A percentile compares a stretch with the other conserved stretches of the same genome.
phyloP scores from a whole-genome alignment of 2,329 filamentous ascomycete genomes.

The Tothia fuscella region DNA sequence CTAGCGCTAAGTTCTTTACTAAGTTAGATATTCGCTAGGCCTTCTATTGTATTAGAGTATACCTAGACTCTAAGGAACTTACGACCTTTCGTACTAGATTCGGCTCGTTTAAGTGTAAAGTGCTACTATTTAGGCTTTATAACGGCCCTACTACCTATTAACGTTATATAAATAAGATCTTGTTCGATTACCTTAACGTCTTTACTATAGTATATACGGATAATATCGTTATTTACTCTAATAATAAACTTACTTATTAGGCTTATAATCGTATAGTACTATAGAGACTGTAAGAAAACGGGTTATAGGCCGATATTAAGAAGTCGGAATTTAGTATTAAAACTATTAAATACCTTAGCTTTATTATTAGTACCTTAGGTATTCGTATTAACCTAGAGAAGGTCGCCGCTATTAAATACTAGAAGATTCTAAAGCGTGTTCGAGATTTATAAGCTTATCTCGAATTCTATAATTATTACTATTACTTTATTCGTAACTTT shows the following conservation, averaged over 20 bases:
- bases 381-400: slow-evolving; percentile 15
- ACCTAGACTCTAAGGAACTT: not conserved
- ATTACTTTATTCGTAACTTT: slow-evolving; percentile 19
- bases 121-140: slow-evolving; percentile 5
- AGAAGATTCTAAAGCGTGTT: slow-evolving; percentile 13
- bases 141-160: not conserved
- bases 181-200: slow-evolving; percentile 15
- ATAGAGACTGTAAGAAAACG: slow-evolving; percentile 2
- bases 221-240: slow-evolving; percentile 16
- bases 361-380: slow-evolving; percentile 16
- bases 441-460: slow-evolving; percentile 18
- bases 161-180: slow-evolving; percentile 5
- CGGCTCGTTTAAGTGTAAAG: not conserved
- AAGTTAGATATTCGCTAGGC: slow-evolving; percentile 22
- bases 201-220: slow-evolving; percentile 16
- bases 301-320: slow-evolving; percentile 12
- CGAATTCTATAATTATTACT: slow-evolving; percentile 20
- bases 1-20: slow-evolving; percentile 18
- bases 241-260: slow-evolving; percentile 2
- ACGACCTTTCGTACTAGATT: not conserved
- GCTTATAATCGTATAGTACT: slow-evolving; percentile 7
- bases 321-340: slow-evolving; percentile 20
- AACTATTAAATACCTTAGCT: slow-evolving; percentile 18
- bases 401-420: slow-evolving; percentile 15
- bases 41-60: slow-evolving; percentile 18